These are phyloP conservation scores for Taiozyma sp. DNA, from an alignment of 1,139 yeast genomes.

Conservation along the genomic window DNA sequence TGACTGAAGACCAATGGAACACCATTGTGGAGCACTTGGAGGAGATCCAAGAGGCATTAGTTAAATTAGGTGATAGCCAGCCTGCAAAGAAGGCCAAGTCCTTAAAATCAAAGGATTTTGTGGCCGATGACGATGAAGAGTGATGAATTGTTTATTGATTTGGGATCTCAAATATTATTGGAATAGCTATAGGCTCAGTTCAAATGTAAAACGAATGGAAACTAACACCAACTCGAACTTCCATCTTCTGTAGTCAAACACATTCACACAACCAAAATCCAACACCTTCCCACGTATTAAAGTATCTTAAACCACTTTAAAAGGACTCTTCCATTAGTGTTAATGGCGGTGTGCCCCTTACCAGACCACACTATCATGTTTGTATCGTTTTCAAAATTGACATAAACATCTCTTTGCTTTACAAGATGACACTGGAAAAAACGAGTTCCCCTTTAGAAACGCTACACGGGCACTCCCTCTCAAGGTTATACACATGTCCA, in stretches of 20 bases:
- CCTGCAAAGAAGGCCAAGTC: constrained; percentile 6
- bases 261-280: no score
- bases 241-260: no score
- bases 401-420: neutral
- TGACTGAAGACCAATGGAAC: constrained; percentile 68
- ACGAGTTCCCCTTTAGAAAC: neutral
- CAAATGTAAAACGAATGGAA: no score
- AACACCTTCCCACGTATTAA: no score
- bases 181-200: no score
- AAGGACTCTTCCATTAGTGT: neutral
- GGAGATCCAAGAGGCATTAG: constrained; percentile 59
- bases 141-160: neutral
- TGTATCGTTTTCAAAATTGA: neutral
- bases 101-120: constrained; percentile 1
- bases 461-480: neutral
- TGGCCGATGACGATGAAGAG: constrained; percentile 1
- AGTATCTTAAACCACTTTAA: no score
- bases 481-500: neutral
- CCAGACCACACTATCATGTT: neutral
- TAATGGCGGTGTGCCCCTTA: neutral
- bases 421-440: neutral
- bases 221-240: no score
- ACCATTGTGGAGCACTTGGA: constrained; percentile 46
- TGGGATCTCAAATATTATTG: no score
- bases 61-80: constrained; percentile 34